Evolutionary conservation across 345 rosid genomes (phyloP), one percentile per base, ranked within the genome.

Genomic region (Hypericum androsaemum): DNA sequence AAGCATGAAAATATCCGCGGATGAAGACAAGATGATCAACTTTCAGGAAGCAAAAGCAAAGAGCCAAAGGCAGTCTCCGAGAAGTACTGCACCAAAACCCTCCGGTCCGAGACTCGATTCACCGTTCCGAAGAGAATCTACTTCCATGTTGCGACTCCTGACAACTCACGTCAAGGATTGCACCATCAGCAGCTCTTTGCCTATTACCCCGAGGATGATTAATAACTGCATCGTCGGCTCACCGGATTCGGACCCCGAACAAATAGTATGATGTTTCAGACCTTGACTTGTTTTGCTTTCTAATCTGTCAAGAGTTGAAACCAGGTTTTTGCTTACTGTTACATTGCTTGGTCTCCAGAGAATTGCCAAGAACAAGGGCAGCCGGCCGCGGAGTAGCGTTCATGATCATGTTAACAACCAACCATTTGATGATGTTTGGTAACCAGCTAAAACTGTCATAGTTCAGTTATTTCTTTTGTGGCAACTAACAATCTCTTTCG

Each of bases 191-290:
- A 44, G 45, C 43, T 71, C 79, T 15, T 71, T 59, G 59, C 78
- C 79, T 12, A 15, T 43, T 37, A 68, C 79, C 15, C 73, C 77
- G 0, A 45, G 9, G 28, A 45, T 47, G 40, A 58, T 12, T 40
- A 61, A 32, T 16, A 75, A 72, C 36, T 58, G 16, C 64, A 60
- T 63, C 64, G 56, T 69, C 51, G 64, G 64, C 65, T 69, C 75
- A n/a, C 58, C 54, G 54, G 77, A 70, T 39, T 73, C 81, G 5
- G 80, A 71, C 12, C 67, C 54, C 39, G 80, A 73, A 59, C 57
- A 9, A 48, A 46, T 37, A 35, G 75, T 75, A 59, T 10, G 70
- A 59, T 10, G 70, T 46, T 37, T 10, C 8, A 16, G 8, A 15
- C 39, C 50, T 38, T 41, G 0, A 59, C 37, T 43, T 71, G 17